Conservation (phyloP, 345 rosid species). For the Sisymbrium irio region DNA sequence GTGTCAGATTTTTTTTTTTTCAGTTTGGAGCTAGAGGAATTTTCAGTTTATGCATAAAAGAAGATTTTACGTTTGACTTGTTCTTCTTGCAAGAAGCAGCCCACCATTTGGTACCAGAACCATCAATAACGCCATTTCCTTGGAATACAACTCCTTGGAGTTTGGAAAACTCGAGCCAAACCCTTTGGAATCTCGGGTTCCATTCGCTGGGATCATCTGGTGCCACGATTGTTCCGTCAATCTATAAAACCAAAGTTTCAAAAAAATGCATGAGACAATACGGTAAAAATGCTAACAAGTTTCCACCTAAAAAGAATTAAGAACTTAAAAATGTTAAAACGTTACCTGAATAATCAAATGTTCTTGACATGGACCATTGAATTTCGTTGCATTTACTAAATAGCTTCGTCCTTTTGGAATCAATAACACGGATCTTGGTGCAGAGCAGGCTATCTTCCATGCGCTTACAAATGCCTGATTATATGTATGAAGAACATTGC, state of each 20-base stretch:
- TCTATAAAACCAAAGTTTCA: conserved; percentile 37
- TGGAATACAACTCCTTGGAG: conserved; percentile 71
- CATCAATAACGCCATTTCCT: conserved; percentile 90
- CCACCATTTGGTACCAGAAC: conserved; percentile 99
- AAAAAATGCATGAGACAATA: not conserved
- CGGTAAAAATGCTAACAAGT: not conserved
- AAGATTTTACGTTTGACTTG: conserved; percentile 35
- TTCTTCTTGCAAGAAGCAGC: conserved; percentile 93
- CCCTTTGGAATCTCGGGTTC: conserved; percentile 60
- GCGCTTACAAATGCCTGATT: conserved; percentile 70
- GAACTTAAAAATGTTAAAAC: not conserved
- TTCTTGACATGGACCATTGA: conserved; percentile 83
- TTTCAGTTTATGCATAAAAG: not conserved
- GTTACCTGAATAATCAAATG: conserved; percentile 73
- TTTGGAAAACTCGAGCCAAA: conserved; percentile 85
- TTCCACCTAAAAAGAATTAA: not conserved
- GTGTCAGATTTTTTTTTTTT: conserved; percentile 17
- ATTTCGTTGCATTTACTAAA: conserved; percentile 78
- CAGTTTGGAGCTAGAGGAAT: not conserved
- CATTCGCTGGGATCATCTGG: conserved; percentile 81
- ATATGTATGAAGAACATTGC: conserved; percentile 5
- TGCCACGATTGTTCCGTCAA: conserved; percentile 88
- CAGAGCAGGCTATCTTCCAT: conserved; percentile 74
- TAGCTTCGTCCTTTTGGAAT: conserved; percentile 71
- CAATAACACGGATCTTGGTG: conserved; percentile 62